Evolutionary conservation across 2,329 filamentous ascomycete genomes (phyloP).

Genomic region (Xylariaceae sp.): DNA sequence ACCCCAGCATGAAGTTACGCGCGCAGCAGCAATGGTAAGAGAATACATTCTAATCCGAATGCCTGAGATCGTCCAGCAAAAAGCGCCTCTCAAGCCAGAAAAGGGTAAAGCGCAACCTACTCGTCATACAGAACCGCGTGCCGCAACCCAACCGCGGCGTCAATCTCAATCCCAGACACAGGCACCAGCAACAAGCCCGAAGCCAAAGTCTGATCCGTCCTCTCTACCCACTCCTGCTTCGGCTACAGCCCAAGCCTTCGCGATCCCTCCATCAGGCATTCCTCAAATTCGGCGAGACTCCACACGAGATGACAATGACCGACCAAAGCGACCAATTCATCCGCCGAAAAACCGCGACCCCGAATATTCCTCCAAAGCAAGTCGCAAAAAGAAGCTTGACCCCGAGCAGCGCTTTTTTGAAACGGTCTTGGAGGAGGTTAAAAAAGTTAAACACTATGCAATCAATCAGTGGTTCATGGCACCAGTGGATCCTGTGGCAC

Average conservation of each 20-base stretch:
- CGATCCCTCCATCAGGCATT: constrained; percentile 76
- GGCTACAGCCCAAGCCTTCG: constrained; percentile 67
- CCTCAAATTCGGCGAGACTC: constrained; percentile 88
- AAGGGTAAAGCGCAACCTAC: constrained; percentile 59
- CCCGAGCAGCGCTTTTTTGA: constrained; percentile 91
- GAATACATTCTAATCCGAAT: constrained; percentile 58
- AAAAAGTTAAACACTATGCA: constrained; percentile 71
- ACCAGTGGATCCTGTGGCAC: constrained; percentile 89
- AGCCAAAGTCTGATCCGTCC: constrained; percentile 42
- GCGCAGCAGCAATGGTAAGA: constrained; percentile 60
- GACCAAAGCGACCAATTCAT: constrained; percentile 93
- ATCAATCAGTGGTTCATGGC: constrained; percentile 77
- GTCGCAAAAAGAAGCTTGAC: constrained; percentile 89
- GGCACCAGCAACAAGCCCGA: constrained; percentile 45
- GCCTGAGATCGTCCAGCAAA: constrained; percentile 48
- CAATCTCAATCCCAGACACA: constrained; percentile 40
- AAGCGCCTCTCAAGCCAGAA: constrained; percentile 65
- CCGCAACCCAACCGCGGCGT: constrained; percentile 44
- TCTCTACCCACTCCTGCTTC: constrained; percentile 44
- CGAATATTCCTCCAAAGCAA: constrained; percentile 76
- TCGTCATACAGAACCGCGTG: constrained; percentile 53
- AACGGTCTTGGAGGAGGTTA: constrained; percentile 77
- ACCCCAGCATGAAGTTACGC: constrained; percentile 72
- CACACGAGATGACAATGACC: constrained; percentile 73
- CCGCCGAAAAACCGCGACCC: constrained; percentile 89